Base-by-base conservation (phyloP, 495 filamentous ascomycete genomes). In the Penicillium canariense region DNA sequence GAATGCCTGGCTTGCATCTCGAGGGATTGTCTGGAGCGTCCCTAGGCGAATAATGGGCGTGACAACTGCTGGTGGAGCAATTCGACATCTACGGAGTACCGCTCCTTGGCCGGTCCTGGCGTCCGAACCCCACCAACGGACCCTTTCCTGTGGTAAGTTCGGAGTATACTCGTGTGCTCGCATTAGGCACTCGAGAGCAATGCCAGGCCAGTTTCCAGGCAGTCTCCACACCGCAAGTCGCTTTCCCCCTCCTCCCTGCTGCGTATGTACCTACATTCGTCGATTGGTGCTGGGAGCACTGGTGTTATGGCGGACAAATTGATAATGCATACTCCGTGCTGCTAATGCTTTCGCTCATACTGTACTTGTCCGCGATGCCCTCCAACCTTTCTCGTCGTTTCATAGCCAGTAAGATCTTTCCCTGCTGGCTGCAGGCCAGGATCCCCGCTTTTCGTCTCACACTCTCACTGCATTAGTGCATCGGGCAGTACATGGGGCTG, bases 241-340 rank as follows among this genome's bases (percentile, higher is more conserved):
- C n/a, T 42, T 23, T 42, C 38, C 22, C 12, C 20, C 20, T 23
- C 38, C 38, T 18, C 20, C 25, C 20, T 18, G 18, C 38, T 12
- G 38, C 38, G 25, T 23, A 42, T 42, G 38, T 42, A 42, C 38
- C 38, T 25, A 42, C 38, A 39, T 39, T 12, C 9, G 36, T 22
- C n/a, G n/a, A n/a, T n/a, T n/a, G 22, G 36, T 22, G 36, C 36
- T 39, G 7, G 36, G 5, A 38, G 10, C 9, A 12, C 17, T 40
- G 55, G 31, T 35, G 46, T 49, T 53, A 63, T 42, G 40, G 39
- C 36, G 15, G 9, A 10, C 30, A 48, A 52, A 50, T 56, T 63
- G 56, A 63, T 57, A 63, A 55, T 61, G 36, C 18, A 40, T 50
- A 53, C n/a, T n/a, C n/a, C n/a, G n/a, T n/a, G n/a, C 25, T 52